These are phyloP conservation scores for Kitagawia praeruptora DNA, from an alignment of 129 eudicot genomes.

Conservation along the genomic window DNA sequence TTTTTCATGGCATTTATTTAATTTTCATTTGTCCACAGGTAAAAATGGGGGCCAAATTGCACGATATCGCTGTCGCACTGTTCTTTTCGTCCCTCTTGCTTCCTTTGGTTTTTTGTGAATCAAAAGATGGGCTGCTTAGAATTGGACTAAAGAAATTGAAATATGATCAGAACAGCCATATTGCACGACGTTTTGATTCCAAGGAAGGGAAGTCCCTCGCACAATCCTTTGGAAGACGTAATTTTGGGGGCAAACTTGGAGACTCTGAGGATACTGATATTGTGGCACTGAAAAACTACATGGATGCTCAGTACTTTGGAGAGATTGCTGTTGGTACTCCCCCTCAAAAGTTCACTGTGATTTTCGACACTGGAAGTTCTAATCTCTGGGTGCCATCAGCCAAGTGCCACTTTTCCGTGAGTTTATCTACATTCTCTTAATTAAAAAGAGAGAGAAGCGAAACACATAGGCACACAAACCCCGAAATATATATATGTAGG, in stretches of 20 bases:
- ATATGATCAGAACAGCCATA: conserved; percentile 27
- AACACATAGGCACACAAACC: background rate
- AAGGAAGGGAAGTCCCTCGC: conserved; percentile 20
- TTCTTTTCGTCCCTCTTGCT: conserved; percentile 26
- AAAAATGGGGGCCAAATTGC: conserved; percentile 28
- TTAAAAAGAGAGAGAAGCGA: background rate
- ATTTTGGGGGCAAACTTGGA: conserved; percentile 13
- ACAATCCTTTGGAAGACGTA: conserved; percentile 10
- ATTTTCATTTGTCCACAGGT: conserved; percentile 5
- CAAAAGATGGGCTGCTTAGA: conserved; percentile 42
- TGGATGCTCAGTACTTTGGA: conserved; percentile 64
- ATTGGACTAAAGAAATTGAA: conserved; percentile 38
- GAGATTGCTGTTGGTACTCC: conserved; percentile 57
- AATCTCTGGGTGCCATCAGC: conserved; percentile 60
- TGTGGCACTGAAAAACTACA: conserved; percentile 43
- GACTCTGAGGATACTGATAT: conserved; percentile 28
- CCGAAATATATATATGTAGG: background rate
- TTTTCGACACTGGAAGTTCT: conserved; percentile 57
- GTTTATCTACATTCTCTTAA: background rate
- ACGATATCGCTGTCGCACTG: conserved; percentile 8
- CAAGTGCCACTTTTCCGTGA: conserved; percentile 50
- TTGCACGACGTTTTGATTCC: conserved; percentile 31
- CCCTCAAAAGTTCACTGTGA: conserved; percentile 54
- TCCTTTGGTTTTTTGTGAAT: conserved; percentile 23
- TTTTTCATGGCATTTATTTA: background rate